Base-by-base conservation (phyloP, 2,329 filamentous ascomycete genomes). In the Chrysosporium keratinophilum region DNA sequence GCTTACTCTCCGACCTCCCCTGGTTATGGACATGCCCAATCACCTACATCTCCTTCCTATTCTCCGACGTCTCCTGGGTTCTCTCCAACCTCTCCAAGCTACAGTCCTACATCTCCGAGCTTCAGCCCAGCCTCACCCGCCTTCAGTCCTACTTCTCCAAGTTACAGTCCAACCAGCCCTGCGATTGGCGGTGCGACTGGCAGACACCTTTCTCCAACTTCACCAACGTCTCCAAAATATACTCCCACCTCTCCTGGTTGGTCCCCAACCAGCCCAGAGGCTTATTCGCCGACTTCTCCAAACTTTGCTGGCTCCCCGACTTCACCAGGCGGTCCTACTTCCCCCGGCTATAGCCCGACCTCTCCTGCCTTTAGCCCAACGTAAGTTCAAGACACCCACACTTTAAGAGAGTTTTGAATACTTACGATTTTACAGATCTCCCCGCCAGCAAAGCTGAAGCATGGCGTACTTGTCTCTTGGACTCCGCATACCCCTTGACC, bases 11-110 rank as follows among this genome's bases (percentile, higher is more conserved):
- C 70, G 33, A 71, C 71, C 1, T 64, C 62, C 46, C 62, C 62
- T 11, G 57, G 55, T 46, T 64, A 71, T 56, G 85, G 67, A 79
- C 87, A 60, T 79, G 79, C 65, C 86, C 56, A 86, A 69, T 90
- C 86, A 44, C 82, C 88, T 41, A 73, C 73, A 1, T 76, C 74
- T n/a, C 74, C 74, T 59, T 75, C 69, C 58, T 74, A 74, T 59
- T 78, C 76, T 54, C 76, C 76, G 4, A 77, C 74, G 1, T 81
- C 78, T 14, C 79, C 79, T 35, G 76, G 74, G 23, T 74, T 71
- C 49, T 80, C 77, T 5, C 78, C 79, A 17, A 80, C 79, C 0
- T 82, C 79, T 40, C 80, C 80, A 7, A 78, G 75, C 56, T 82
- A 82, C 67, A 79, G 76, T 54, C 78, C 79, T 11, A 80, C 79